These are phyloP conservation scores for Neonectria magnoliae DNA, from an alignment of 2,329 filamentous ascomycete genomes.

Conservation along the genomic window DNA sequence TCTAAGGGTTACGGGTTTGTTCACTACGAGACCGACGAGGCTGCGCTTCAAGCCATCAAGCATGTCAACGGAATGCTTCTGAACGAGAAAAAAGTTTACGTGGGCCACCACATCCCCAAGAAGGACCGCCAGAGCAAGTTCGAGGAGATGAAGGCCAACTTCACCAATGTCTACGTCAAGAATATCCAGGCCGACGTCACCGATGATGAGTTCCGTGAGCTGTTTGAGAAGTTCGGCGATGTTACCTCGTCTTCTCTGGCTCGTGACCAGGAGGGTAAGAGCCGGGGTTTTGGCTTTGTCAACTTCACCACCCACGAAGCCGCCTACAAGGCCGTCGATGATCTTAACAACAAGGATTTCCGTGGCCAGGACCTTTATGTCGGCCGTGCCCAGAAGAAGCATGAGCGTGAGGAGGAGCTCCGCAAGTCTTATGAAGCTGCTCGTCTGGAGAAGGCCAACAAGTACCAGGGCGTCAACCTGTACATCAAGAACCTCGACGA, in stretches of 20 bases:
- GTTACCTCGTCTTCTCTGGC: slow-evolving; percentile 96
- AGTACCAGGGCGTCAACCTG: slow-evolving; percentile 99
- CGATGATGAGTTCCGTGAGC: slow-evolving; percentile 92
- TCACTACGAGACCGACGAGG: slow-evolving; percentile 99
- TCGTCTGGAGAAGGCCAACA: slow-evolving; percentile 96
- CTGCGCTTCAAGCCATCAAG: slow-evolving; percentile 96
- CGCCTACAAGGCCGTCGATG: slow-evolving; percentile 86
- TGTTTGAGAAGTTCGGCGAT: slow-evolving; percentile 92
- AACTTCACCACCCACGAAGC: slow-evolving; percentile 94
- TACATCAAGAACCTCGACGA: slow-evolving; percentile 99
- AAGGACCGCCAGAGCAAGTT: slow-evolving; percentile 99
- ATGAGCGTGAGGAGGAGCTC: slow-evolving; percentile 99
- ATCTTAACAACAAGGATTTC: slow-evolving; percentile 92
- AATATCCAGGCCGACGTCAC: slow-evolving; percentile 87
- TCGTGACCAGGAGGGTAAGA: slow-evolving; percentile 89
- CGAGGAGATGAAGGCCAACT: slow-evolving; percentile 99
- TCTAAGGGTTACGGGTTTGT: slow-evolving; percentile 99
- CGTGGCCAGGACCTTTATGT: slow-evolving; percentile 96
- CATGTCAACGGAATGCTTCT: slow-evolving; percentile 99
- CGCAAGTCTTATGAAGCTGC: slow-evolving; percentile 99
- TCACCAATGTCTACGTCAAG: slow-evolving; percentile 99
- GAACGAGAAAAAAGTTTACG: slow-evolving; percentile 99
- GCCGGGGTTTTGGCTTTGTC: slow-evolving; percentile 94
- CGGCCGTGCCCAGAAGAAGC: slow-evolving; percentile 99
- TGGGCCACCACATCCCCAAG: slow-evolving; percentile 99